Base-by-base conservation (phyloP, 2,329 filamentous ascomycete species). In the Trichophyton benhamiae region DNA sequence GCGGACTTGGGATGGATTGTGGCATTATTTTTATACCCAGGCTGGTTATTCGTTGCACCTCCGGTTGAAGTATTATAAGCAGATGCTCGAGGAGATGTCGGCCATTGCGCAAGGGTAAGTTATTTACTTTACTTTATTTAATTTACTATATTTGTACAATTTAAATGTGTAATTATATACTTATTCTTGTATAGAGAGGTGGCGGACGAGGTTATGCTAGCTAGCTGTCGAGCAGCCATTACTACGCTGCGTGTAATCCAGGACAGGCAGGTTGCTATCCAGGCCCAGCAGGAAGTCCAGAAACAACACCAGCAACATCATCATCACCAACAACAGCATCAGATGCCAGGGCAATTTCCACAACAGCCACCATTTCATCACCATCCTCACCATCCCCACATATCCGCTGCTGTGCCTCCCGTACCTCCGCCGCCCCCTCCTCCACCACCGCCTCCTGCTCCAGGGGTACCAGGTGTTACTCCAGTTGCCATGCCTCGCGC, bases 1-100 rank as follows among this genome's bases (percentile, higher is more conserved):
- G 61, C 71, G 75, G 30, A 77, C 79, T 30, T 85, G 82, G 82
- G 70, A 76, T 42, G 75, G 79, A 53, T 70, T 83, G 38, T 72
- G 75, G 63, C 67, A 72, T 11, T 75, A 76, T 58, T 77, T 83
- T 65, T 75, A 73, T 63, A 67, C 71, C 11, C 76, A 82, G 66
- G 75, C 76, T 41, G 74, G 78, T 3, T 76, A 77, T 57, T 70
- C 75, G 7, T 68, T 85, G 38, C 69, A 72, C 9, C 71, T 74
- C 41, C 76, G 82, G 25, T 68, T 85, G 36, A 74, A 77, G 36
- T 74, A 76, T 63, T 83, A 82, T 67, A 75, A 77, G 59, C 70
- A 72, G 6, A 81, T 82, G 66, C 67, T 83, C 46, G 71, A 77
- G 57, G 75, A 75, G 59, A 66, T 80, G 66, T 64, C 71, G 69